phyloP scores from a whole-genome alignment of 257 asterid species.

The Lavandula angustifolia region DNA sequence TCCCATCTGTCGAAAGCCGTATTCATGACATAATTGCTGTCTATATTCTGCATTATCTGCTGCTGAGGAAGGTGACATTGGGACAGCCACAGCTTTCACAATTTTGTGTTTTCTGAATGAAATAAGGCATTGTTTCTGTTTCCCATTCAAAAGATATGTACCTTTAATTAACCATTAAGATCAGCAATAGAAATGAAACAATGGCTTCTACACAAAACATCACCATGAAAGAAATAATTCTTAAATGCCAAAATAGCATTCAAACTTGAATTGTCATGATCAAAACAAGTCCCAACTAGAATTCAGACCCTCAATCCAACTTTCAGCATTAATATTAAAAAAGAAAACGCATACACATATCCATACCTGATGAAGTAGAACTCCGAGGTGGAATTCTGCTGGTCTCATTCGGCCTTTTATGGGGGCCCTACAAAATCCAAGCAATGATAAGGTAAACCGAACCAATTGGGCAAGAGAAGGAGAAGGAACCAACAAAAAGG shows the following conservation, averaged over 20 bases:
- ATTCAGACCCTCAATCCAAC: conserved; percentile 28
- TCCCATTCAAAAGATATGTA: conserved; percentile 45
- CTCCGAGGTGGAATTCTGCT: conserved; percentile 41
- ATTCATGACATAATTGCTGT: conserved; percentile 54
- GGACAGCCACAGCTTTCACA: conserved; percentile 70
- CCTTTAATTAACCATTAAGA: conserved; percentile 43
- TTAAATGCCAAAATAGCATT: conserved; percentile 10
- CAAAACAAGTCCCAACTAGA: conserved; percentile 18
- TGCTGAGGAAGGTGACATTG: conserved; percentile 62
- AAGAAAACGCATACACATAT: conserved; percentile 1
- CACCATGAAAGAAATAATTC: conserved; percentile 5
- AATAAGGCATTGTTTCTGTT: conserved; percentile 42
- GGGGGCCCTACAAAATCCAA: conserved; percentile 54
- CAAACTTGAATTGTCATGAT: conserved; percentile 14
- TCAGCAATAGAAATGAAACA: background rate
- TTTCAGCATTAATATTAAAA: background rate
- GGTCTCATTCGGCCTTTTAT: conserved; percentile 51
- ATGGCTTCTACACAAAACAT: background rate
- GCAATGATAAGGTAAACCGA: conserved; percentile 1
- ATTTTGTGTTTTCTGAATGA: conserved; percentile 42
- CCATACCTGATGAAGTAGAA: conserved; percentile 56
- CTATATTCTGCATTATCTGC: conserved; percentile 61
- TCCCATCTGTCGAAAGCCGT: conserved; percentile 88
- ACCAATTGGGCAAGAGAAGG: no score
- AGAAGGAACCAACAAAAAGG: no score